Percentiles rank a stretch among this genome's conserved stretches.
phyloP scores from a whole-genome alignment of 306 rosid genomes.

The Bauhinia variegata region DNA sequence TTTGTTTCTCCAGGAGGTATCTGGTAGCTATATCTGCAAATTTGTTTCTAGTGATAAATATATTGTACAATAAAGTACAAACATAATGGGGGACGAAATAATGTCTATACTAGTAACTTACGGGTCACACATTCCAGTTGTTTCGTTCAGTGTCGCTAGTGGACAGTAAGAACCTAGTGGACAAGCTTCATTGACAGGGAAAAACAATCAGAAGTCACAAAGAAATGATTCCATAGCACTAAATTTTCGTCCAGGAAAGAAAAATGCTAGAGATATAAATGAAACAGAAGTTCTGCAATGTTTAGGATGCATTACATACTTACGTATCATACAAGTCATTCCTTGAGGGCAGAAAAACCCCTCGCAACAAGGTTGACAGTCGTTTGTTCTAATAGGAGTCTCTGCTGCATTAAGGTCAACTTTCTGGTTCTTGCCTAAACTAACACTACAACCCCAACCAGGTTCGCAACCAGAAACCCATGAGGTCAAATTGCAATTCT shows the following conservation, averaged over 20 bases:
- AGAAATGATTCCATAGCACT: constrained; percentile 4
- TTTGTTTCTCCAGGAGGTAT: constrained; percentile 63
- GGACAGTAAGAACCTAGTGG: constrained; percentile 88
- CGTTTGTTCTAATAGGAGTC: constrained; percentile 50
- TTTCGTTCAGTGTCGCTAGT: constrained; percentile 53
- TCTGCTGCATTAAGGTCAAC: constrained; percentile 49
- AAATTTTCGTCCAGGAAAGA: constrained; percentile 14
- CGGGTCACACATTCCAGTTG: constrained; percentile 80
- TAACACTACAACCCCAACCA: constrained; percentile 80
- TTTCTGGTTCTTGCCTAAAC: constrained; percentile 26
- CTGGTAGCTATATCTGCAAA: constrained; percentile 77
- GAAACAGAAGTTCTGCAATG: constrained; percentile 11
- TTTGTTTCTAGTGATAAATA: constrained; percentile 29
- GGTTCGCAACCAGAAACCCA: constrained; percentile 84
- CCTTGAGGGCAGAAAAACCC: constrained; percentile 87
- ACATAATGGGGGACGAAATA: constrained; percentile 10
- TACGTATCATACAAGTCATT: constrained; percentile 87
- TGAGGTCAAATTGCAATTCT: constrained; percentile 71
- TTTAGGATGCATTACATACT: constrained; percentile 46
- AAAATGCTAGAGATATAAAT: constrained; percentile 5
- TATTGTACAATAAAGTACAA: constrained; percentile 15
- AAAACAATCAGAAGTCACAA: constrained; percentile 22
- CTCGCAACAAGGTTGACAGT: constrained; percentile 77
- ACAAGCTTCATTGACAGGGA: constrained; percentile 68
- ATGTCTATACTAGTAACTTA: constrained; percentile 49